Conservation (phyloP, 495 filamentous ascomycete genomes). For the Clohesyomyces aquaticus region DNA sequence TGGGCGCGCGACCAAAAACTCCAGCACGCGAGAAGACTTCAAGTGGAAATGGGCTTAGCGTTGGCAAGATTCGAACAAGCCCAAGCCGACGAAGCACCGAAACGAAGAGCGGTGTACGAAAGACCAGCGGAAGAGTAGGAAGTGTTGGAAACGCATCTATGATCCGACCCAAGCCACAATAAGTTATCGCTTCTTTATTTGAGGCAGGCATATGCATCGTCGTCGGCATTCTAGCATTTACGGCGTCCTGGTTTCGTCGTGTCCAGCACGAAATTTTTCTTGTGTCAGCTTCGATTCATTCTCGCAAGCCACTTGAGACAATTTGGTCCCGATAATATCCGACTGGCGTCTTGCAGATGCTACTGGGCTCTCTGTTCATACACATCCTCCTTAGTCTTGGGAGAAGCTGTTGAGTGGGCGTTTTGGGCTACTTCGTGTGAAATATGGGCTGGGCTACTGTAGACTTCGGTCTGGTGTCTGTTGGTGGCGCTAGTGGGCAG, state of each 20-base stretch:
- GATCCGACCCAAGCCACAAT: slow-evolving; percentile 22
- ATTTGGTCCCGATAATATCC: neutral
- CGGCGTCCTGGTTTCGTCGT: slow-evolving; percentile 17
- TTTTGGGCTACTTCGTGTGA: slow-evolving; percentile 13
- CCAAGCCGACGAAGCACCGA: slow-evolving; percentile 63
- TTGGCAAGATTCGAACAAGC: slow-evolving; percentile 73
- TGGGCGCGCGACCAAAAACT: slow-evolving; percentile 66
- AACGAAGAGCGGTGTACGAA: slow-evolving; percentile 72
- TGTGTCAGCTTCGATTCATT: no score
- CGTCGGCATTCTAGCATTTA: slow-evolving; percentile 22
- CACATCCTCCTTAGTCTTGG: slow-evolving; percentile 6
- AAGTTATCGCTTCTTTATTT: neutral
- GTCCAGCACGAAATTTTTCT: slow-evolving; percentile 10
- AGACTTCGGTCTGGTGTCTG: neutral
- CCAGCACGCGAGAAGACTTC: slow-evolving; percentile 62
- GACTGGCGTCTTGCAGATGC: neutral
- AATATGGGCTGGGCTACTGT: slow-evolving; percentile 24
- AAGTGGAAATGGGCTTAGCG: slow-evolving; percentile 67
- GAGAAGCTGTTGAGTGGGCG: slow-evolving; percentile 15
- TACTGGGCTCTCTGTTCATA: no score
- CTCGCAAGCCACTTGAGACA: neutral
- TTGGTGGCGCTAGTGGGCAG: slow-evolving; percentile 3
- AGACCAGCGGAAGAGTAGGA: slow-evolving; percentile 90
- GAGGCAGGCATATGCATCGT: slow-evolving; percentile 24
- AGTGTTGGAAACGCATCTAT: slow-evolving; percentile 59